Evolutionary conservation across 2,329 filamentous ascomycete species (phyloP).

Genomic region (Myriangium duriaei): DNA sequence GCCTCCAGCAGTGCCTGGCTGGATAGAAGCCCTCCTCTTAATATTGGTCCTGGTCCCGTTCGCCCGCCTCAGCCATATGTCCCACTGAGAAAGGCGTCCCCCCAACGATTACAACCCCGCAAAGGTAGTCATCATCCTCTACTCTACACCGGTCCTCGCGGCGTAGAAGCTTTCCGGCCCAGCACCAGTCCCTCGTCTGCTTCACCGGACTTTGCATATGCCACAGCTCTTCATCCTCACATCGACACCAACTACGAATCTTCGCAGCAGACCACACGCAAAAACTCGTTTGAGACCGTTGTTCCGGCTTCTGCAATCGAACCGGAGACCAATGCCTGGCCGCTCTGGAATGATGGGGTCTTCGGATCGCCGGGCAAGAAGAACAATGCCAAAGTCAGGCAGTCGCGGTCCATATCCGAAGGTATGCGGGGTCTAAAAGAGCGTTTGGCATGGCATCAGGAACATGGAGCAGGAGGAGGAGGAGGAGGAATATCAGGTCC

Average conservation of each 20-base stretch:
- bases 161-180: conserved; percentile 3
- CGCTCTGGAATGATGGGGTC: background rate
- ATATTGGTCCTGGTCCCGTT: conserved; percentile 9
- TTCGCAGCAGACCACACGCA: background rate
- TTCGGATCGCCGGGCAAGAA: conserved; percentile 1
- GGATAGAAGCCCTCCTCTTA: conserved; percentile 7
- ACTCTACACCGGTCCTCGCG: conserved; percentile 4
- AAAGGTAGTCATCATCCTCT: conserved; percentile 19
- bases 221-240: conserved; percentile 1
- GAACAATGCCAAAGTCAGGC: conserved; percentile 1
- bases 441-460: conserved; percentile 25
- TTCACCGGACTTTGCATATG: conserved; percentile 5
- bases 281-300: conserved; percentile 1
- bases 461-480: conserved; percentile 14
- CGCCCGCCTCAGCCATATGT: conserved; percentile 29
- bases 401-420: conserved; percentile 27
- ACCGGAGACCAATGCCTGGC: background rate
- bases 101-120: conserved; percentile 26
- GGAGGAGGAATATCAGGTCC: conserved; percentile 8
- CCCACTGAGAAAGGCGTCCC: conserved; percentile 28
- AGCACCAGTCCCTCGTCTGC: conserved; percentile 6
- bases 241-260: conserved; percentile 5
- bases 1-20: conserved; percentile 3
- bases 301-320: conserved; percentile 5
- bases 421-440: conserved; percentile 19